Conservation (phyloP, 176 grass and related monocot genomes). For the Carex myosuroides region DNA sequence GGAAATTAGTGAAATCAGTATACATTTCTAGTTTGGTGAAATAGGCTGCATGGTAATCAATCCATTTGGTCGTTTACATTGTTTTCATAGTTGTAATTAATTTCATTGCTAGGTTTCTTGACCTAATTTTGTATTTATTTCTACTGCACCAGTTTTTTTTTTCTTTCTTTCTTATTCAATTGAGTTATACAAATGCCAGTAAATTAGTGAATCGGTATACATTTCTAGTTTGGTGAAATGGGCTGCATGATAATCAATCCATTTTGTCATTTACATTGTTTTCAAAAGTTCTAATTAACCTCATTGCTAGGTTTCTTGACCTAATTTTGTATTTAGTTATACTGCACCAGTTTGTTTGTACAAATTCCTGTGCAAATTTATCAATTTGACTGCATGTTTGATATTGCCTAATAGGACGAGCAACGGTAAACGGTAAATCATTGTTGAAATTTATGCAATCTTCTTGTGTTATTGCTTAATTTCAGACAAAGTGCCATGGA, state of each 20-base stretch:
- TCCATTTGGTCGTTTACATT: neutral
- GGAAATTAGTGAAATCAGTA: neutral
- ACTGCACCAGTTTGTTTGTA: neutral
- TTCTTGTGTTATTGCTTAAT: neutral
- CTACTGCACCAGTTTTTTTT: neutral
- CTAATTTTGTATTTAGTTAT: neutral
- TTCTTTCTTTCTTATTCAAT: neutral
- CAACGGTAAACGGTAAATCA: neutral
- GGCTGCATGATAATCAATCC: neutral
- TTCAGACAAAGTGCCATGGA: neutral
- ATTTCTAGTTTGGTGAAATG: neutral
- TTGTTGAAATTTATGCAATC: neutral
- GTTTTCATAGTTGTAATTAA: neutral
- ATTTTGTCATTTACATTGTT: neutral
- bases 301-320: neutral
- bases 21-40: neutral
- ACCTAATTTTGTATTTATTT: neutral
- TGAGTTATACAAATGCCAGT: neutral
- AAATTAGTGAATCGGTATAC: neutral
- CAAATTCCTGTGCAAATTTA: neutral
- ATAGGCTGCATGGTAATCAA: neutral
- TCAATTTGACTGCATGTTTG: neutral
- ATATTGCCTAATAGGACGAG: neutral
- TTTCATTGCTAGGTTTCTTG: neutral
- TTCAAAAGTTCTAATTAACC: neutral